Percentiles rank a stretch among this genome's conserved stretches.
phyloP scores from a whole-genome alignment of 345 rosid genomes.

The Arabis alpina region DNA sequence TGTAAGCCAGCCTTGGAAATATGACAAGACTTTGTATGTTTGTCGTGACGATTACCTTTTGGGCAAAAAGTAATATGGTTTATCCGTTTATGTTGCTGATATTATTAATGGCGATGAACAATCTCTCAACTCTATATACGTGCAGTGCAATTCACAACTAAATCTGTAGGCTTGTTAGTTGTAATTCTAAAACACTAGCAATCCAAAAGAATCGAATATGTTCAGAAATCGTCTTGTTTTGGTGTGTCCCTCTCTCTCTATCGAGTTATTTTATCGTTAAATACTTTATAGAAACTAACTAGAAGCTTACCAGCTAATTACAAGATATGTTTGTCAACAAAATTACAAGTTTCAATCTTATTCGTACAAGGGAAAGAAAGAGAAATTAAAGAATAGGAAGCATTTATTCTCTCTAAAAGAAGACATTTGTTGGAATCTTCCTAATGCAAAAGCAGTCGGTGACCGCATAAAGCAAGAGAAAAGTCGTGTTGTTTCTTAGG shows the following conservation, averaged over 20 bases:
- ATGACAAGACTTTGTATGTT: slow-evolving; percentile 1
- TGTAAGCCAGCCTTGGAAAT: slow-evolving; percentile 2
- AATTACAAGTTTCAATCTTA: not conserved
- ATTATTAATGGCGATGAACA: not conserved
- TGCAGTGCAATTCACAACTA: not conserved
- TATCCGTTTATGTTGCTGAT: not conserved
- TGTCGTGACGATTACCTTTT: not conserved
- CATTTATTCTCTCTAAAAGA: slow-evolving; percentile 32
- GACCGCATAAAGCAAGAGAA: slow-evolving; percentile 20
- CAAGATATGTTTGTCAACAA: too few relatives aligned
- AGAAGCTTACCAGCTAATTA: too few relatives aligned
- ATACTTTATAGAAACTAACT: too few relatives aligned
- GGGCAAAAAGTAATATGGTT: not conserved
- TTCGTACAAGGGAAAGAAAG: not conserved
- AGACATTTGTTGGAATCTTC: slow-evolving; percentile 29
- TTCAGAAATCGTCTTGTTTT: too few relatives aligned
- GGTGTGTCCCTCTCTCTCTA: too few relatives aligned
- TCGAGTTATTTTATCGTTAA: too few relatives aligned
- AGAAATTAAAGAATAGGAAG: slow-evolving; percentile 5
- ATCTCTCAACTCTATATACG: not conserved
- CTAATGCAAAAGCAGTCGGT: slow-evolving; percentile 18
- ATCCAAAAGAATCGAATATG: too few relatives aligned
- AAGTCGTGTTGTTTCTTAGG: not conserved
- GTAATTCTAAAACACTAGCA: not conserved
- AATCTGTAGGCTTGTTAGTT: not conserved